Evolutionary conservation across 768 basidiomycete genomes (phyloP), one percentile per base, ranked within the genome.

Genomic region (Pholiota molesta): DNA sequence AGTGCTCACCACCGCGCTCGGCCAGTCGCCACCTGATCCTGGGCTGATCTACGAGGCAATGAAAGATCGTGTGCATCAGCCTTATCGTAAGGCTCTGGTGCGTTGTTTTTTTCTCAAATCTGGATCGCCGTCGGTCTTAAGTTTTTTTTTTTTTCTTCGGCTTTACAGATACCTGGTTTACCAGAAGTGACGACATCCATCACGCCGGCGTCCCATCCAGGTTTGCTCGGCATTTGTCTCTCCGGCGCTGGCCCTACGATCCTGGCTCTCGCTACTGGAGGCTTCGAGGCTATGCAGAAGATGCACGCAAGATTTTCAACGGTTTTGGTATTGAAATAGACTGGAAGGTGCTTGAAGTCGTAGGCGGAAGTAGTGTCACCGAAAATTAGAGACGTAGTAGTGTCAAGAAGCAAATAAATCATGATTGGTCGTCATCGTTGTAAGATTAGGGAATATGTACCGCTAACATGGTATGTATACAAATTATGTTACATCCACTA

Each of bases 41-140:
- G 92, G 89, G 21, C 86, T 99, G n/a, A 98, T 99, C 61, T 99
- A 97, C 74, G 97, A 99, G 72, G 97, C 97, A 1, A 99, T 99
- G 97, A 97, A 98, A 71, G 97, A 99, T 77, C 88, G 92, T 56
- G 85, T 99, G 14, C 97, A 99, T 73, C 97, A 99, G 73, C 97
- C 97, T 1, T 99, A 98, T 73, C 88, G 97, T 31, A 94, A 90
- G 75, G 74, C 81, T 28, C 81, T 99, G 60, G 95, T 95, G 72
- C 42, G 90, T 55, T 47, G 1, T 21, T 8, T 21, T 21, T 8
- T 21, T 5, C 28, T 53, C 40, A 57, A 61, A 26, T 33, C 51
- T 33, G 55, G 42, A 8, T 60, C 19, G 16, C 52, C 31, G 23
- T 59, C 31, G 19, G 39, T 54, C 29, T 35, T 21, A 51, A 62